These are phyloP conservation scores for Chloris gayana DNA, from an alignment of 176 grass and related monocot species.

Conservation along the genomic window DNA sequence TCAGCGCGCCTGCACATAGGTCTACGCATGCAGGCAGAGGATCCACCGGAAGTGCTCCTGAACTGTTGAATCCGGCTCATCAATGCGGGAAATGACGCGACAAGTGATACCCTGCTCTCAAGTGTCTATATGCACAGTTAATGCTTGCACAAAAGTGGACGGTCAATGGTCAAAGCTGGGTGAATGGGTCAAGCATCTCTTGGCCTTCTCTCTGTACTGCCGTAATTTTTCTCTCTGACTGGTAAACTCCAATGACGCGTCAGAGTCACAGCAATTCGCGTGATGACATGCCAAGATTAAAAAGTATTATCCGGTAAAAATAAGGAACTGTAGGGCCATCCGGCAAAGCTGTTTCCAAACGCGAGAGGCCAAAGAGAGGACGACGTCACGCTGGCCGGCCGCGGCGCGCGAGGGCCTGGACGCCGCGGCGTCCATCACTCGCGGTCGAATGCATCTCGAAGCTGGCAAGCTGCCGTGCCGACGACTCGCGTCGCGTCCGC, in stretches of 20 bases:
- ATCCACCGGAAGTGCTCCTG: not conserved
- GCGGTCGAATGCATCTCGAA: constrained; percentile 28
- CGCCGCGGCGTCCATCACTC: constrained; percentile 14
- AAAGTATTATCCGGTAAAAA: too few relatives aligned
- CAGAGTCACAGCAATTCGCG: too few relatives aligned
- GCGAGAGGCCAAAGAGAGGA: not conserved
- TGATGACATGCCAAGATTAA: not conserved
- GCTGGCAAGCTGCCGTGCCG: constrained; percentile 6
- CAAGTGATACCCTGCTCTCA: constrained; percentile 41
- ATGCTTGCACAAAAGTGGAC: constrained; percentile 12
- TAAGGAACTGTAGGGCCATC: too few relatives aligned
- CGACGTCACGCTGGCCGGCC: constrained; percentile 26
- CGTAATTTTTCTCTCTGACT: too few relatives aligned
- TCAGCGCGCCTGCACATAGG: not conserved
- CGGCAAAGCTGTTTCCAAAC: not conserved
- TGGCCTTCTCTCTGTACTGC: too few relatives aligned
- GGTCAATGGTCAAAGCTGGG: constrained; percentile 15
- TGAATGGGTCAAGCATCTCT: constrained; percentile 7
- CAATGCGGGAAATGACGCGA: constrained; percentile 34
- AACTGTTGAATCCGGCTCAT: not conserved
- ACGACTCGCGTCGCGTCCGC: not conserved
- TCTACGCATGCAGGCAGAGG: not conserved
- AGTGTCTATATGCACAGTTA: constrained; percentile 38
- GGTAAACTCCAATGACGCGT: too few relatives aligned
- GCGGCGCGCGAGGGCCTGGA: not conserved